These are phyloP conservation scores for Alnus rubra DNA, from an alignment of 306 rosid species.

Conservation along the genomic window DNA sequence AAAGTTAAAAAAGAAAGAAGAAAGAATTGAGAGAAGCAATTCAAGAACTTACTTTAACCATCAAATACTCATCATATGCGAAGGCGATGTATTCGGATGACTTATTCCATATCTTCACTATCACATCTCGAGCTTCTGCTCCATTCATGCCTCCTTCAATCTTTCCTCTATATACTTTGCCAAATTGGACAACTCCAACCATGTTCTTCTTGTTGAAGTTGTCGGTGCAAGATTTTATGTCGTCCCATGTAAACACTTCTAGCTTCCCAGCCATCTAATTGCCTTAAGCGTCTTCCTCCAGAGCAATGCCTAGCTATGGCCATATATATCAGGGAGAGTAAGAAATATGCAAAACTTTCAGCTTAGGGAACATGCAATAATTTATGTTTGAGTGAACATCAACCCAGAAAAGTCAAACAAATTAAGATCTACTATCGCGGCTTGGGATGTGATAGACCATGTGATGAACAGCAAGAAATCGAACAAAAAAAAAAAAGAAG, in stretches of 20 bases:
- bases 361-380: neutral
- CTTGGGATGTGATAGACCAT: slow-evolving; percentile 9
- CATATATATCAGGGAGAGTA: neutral
- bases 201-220: slow-evolving; percentile 42
- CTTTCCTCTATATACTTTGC: slow-evolving; percentile 52
- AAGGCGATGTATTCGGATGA: slow-evolving; percentile 26
- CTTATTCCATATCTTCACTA: slow-evolving; percentile 53
- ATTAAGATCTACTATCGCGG: neutral
- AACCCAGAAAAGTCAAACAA: neutral
- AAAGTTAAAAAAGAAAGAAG: neutral
- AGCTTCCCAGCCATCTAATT: slow-evolving; percentile 38
- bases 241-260: slow-evolving; percentile 38
- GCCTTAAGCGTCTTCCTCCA: neutral
- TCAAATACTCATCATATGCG: slow-evolving; percentile 31
- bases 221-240: slow-evolving; percentile 46
- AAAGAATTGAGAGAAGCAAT: neutral
- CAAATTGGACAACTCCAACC: slow-evolving; percentile 50
- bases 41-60: slow-evolving; percentile 38
- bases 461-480: neutral
- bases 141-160: slow-evolving; percentile 24
- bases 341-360: neutral
- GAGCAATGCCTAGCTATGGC: neutral
- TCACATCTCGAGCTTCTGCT: slow-evolving; percentile 31
- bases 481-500: neutral
- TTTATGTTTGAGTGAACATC: neutral